Percentiles rank a stretch among this genome's conserved stretches.
These are phyloP conservation scores for Verticillium longisporum DNA, from an alignment of 2,329 filamentous ascomycete species.

Conservation along the genomic window DNA sequence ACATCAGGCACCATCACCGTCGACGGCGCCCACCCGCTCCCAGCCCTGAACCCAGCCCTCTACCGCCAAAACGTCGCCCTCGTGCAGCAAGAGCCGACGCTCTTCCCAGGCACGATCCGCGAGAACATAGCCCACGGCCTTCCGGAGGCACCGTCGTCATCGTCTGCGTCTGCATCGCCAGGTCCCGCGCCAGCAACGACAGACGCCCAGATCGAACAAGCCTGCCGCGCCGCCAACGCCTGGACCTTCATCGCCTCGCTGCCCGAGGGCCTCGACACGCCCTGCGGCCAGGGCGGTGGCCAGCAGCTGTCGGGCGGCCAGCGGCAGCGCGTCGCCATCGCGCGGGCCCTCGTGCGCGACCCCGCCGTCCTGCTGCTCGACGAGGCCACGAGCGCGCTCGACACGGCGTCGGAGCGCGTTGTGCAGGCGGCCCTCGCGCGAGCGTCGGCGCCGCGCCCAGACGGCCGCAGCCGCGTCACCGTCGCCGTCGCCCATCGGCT, in stretches of 20 bases:
- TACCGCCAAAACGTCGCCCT: slow-evolving; percentile 62
- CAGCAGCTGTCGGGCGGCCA: slow-evolving; percentile 60
- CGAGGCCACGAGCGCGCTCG: slow-evolving; percentile 60
- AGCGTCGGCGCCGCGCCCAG: slow-evolving; percentile 1
- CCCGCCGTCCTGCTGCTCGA: slow-evolving; percentile 61
- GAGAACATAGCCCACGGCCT: slow-evolving; percentile 60
- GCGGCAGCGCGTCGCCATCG: slow-evolving; percentile 58
- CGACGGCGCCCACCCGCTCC: slow-evolving; percentile 49
- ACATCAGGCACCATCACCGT: slow-evolving; percentile 57
- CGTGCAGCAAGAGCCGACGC: slow-evolving; percentile 66
- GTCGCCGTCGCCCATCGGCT: slow-evolving; percentile 35
- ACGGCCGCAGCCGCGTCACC: slow-evolving; percentile 7
- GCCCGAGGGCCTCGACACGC: slow-evolving; percentile 48
- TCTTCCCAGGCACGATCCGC: slow-evolving; percentile 52
- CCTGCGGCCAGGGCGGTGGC: slow-evolving; percentile 60
- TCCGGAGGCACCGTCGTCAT: background rate
- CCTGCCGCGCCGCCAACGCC: slow-evolving; percentile 37
- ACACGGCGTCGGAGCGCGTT: slow-evolving; percentile 47
- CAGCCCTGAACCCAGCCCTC: slow-evolving; percentile 45
- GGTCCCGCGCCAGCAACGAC: background rate
- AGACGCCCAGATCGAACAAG: slow-evolving; percentile 24
- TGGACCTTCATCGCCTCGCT: slow-evolving; percentile 35
- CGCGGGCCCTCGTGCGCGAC: slow-evolving; percentile 53
- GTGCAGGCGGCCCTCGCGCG: slow-evolving; percentile 38
- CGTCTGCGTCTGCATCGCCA: no score